Percentiles rank a stretch among this genome's conserved stretches.
Evolutionary conservation across 2,329 filamentous ascomycete species (phyloP).

Genomic region (Colletotrichum higginsianum): DNA sequence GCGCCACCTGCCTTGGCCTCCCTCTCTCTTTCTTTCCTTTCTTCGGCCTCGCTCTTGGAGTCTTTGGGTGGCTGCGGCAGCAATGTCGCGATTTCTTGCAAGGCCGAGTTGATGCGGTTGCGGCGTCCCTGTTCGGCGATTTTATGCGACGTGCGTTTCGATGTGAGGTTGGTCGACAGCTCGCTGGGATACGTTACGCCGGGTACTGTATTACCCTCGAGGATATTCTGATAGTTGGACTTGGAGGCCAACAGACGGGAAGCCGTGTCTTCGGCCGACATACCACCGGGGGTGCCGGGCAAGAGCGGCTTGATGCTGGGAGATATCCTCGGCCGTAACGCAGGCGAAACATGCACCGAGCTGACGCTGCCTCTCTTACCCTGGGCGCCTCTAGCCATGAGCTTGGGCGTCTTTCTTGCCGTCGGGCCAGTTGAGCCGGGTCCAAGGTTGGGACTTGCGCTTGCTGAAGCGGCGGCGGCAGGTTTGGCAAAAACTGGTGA

Average conservation of each 20-base stretch:
- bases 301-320: slow-evolving; percentile 94
- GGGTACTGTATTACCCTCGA: slow-evolving; percentile 92
- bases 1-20: slow-evolving; percentile 61
- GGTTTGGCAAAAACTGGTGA: slow-evolving; percentile 64
- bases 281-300: slow-evolving; percentile 68
- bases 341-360: slow-evolving; percentile 86
- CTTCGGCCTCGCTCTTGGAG: slow-evolving; percentile 58
- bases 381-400: slow-evolving; percentile 71
- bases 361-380: slow-evolving; percentile 78
- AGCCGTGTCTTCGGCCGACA: slow-evolving; percentile 71
- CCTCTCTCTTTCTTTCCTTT: slow-evolving; percentile 62
- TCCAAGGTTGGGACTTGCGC: slow-evolving; percentile 76
- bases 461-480: slow-evolving; percentile 65
- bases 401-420: slow-evolving; percentile 68
- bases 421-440: slow-evolving; percentile 65
- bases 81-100: slow-evolving; percentile 91
- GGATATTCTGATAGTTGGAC: slow-evolving; percentile 97
- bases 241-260: slow-evolving; percentile 90
- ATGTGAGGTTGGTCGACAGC: slow-evolving; percentile 92
- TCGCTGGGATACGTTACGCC: slow-evolving; percentile 93
- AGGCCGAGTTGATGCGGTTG: slow-evolving; percentile 94
- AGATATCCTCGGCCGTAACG: slow-evolving; percentile 89
- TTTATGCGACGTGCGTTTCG: slow-evolving; percentile 97
- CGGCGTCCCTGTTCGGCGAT: slow-evolving; percentile 96
- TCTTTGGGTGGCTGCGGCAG: slow-evolving; percentile 74